Conservation (phyloP, 108 stramenopile genomes). For the Skeletonema marinoi region DNA sequence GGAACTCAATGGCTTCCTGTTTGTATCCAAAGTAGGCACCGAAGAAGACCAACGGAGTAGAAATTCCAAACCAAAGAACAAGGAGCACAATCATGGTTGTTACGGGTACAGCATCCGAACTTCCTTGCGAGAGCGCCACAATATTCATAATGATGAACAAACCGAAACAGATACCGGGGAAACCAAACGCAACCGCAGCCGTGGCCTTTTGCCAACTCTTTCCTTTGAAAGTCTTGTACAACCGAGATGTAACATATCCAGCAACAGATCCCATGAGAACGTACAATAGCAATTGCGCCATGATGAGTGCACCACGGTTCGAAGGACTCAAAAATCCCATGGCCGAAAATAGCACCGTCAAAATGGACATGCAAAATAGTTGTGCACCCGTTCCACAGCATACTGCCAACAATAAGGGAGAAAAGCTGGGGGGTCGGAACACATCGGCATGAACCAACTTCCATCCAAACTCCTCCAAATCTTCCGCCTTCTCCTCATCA, state of each 20-base stretch:
- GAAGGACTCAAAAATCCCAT: slow-evolving; percentile 96
- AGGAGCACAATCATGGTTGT: slow-evolving; percentile 89
- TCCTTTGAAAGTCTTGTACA: slow-evolving; percentile 99
- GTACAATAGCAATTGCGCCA: slow-evolving; percentile 96
- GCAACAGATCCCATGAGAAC: slow-evolving; percentile 93
- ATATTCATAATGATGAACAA: slow-evolving; percentile 92
- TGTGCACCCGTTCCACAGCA: slow-evolving; percentile 94
- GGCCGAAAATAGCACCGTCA: slow-evolving; percentile 93
- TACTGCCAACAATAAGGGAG: slow-evolving; percentile 87
- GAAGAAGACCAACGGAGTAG: slow-evolving; percentile 93
- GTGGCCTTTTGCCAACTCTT: slow-evolving; percentile 95
- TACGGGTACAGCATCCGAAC: slow-evolving; percentile 94
- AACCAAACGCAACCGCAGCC: slow-evolving; percentile 83
- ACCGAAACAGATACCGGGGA: slow-evolving; percentile 87
- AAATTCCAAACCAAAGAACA: slow-evolving; percentile 95
- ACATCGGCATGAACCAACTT: slow-evolving; percentile 97
- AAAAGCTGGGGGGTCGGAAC: slow-evolving; percentile 90
- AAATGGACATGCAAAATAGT: slow-evolving; percentile 79
- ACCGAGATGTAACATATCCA: slow-evolving; percentile 90
- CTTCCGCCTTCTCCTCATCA: slow-evolving; percentile 95
- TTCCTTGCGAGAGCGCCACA: slow-evolving; percentile 68
- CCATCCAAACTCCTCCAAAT: slow-evolving; percentile 98
- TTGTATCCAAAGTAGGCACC: slow-evolving; percentile 99
- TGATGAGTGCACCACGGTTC: slow-evolving; percentile 95
- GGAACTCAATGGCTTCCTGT: slow-evolving; percentile 93